Evolutionary conservation across 495 filamentous ascomycete genomes (phyloP).

Genomic region (Lineolata rhizophorae): DNA sequence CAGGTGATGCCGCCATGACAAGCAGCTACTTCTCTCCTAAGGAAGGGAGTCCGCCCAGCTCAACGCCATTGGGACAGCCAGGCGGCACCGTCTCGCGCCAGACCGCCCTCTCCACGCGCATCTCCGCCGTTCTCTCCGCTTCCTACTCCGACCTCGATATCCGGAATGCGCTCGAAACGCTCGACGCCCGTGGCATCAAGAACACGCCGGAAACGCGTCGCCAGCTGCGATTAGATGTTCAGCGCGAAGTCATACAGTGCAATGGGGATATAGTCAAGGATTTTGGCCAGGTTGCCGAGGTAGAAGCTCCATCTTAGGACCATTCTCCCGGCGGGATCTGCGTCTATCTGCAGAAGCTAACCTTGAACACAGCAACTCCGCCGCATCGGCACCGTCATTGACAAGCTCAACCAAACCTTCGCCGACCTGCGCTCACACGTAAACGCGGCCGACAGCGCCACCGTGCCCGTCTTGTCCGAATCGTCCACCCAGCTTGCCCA

Average conservation of each 20-base stretch:
- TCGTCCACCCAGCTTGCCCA: slow-evolving; percentile 51
- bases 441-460: slow-evolving; percentile 48
- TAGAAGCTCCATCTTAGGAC: slow-evolving; percentile 13
- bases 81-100: slow-evolving; percentile 7
- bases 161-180: slow-evolving; percentile 54
- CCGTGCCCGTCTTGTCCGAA: slow-evolving; percentile 56
- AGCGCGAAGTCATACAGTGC: slow-evolving; percentile 81
- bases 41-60: too few relatives aligned
- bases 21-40: too few relatives aligned
- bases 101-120: slow-evolving; percentile 48
- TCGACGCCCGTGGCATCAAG: slow-evolving; percentile 46
- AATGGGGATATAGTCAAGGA: slow-evolving; percentile 82
- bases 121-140: slow-evolving; percentile 68
- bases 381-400: slow-evolving; percentile 60
- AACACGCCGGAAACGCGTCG: slow-evolving; percentile 68
- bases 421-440: slow-evolving; percentile 64
- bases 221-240: slow-evolving; percentile 59
- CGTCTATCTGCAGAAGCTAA: slow-evolving; percentile 6
- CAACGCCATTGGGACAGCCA: not conserved
- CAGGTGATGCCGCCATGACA: too few relatives aligned
- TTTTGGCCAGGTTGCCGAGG: slow-evolving; percentile 81
- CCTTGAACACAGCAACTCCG: slow-evolving; percentile 46
- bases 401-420: slow-evolving; percentile 58
- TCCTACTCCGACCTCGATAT: slow-evolving; percentile 90
- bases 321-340: not conserved